Base-by-base conservation (phyloP, 140 eudicot species). In the Bidens hawaiensis region DNA sequence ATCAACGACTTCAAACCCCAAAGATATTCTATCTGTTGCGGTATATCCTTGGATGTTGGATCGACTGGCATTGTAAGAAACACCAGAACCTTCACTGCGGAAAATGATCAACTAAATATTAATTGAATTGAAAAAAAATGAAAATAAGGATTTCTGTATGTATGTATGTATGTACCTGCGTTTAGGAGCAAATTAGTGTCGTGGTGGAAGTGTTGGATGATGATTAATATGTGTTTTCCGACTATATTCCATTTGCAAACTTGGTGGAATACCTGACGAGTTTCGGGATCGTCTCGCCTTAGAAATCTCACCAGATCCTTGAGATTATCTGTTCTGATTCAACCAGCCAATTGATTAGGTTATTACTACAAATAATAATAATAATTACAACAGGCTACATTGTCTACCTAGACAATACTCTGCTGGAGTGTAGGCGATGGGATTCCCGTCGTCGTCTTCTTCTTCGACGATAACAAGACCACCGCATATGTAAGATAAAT, bases 1-100 rank as follows among this genome's bases (percentile, higher is more conserved):
- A 93, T 75, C 23, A 79, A 66, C 3, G 83, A 71, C 72, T 93
- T 93, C 65, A 93, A 42, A 53, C 81, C 78, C 99, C 99, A 93
- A 5, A 93, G 86, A 71, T 73, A 79, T 80, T 93, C 99, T 10
- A 83, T 76, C 82, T 93, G 99, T 25, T 82, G 93, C 24, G 88
- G 83, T 61, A 85, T 76, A 48, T 88, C 99, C 68, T 74, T 72
- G 1, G 99, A 85, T 12, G 83, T 51, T 34, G 95, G 86, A 58
- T 93, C 99, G 45, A 93, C 23, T 7, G 99, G 96, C 99, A 93
- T 93, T 3, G 96, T 87, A 22, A 93, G 84, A 75, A 88, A 93
- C 80, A 93, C 99, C 89, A 93, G 72, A 33, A 88, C 93, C 68
- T 93, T 91, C 69, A 87, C 94, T 84, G 90, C 77, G 66, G 33